Percentiles rank a stretch among this genome's conserved stretches.
Evolutionary conservation across 2,329 filamentous ascomycete genomes (phyloP).

Genomic region (Penicillium sp.): DNA sequence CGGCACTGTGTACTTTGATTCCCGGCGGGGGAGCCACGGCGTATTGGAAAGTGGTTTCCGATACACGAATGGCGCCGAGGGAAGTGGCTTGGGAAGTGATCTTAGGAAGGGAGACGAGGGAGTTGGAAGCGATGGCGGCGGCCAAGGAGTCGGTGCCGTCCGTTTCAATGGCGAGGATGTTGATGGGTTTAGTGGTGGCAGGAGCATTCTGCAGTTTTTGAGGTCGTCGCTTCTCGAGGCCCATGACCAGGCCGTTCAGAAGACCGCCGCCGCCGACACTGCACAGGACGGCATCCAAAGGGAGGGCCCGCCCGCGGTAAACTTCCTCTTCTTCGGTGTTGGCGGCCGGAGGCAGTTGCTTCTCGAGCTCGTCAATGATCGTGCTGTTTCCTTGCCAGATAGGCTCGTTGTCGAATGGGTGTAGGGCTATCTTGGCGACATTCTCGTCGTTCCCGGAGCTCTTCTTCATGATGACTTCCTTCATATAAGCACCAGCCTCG

Average conservation of each 20-base stretch:
- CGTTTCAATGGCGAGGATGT: conserved; percentile 74
- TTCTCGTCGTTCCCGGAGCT: conserved; percentile 24
- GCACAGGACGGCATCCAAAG: conserved; percentile 70
- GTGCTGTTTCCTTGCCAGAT: conserved; percentile 49
- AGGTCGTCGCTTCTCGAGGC: conserved; percentile 54
- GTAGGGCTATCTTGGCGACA: conserved; percentile 42
- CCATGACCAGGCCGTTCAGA: conserved; percentile 71
- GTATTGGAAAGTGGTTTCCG: conserved; percentile 65
- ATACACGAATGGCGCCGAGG: conserved; percentile 71
- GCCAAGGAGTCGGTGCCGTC: conserved; percentile 68
- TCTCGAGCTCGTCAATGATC: conserved; percentile 44
- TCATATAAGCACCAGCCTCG: conserved; percentile 67
- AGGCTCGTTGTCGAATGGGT: conserved; percentile 46
- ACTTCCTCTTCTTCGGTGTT: conserved; percentile 31
- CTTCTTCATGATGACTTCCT: conserved; percentile 48
- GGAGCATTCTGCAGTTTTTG: conserved; percentile 28
- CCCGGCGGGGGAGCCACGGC: conserved; percentile 47
- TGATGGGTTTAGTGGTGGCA: conserved; percentile 33
- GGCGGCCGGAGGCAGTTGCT: conserved; percentile 37
- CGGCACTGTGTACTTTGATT: conserved; percentile 57
- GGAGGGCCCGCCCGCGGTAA: conserved; percentile 32
- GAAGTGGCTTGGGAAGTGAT: conserved; percentile 76
- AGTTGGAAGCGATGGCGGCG: conserved; percentile 53
- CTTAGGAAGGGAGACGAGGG: conserved; percentile 62
- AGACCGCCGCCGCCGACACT: conserved; percentile 78